phyloP scores from a whole-genome alignment of 2,329 filamentous ascomycete genomes.

The Aspergillus persii region DNA sequence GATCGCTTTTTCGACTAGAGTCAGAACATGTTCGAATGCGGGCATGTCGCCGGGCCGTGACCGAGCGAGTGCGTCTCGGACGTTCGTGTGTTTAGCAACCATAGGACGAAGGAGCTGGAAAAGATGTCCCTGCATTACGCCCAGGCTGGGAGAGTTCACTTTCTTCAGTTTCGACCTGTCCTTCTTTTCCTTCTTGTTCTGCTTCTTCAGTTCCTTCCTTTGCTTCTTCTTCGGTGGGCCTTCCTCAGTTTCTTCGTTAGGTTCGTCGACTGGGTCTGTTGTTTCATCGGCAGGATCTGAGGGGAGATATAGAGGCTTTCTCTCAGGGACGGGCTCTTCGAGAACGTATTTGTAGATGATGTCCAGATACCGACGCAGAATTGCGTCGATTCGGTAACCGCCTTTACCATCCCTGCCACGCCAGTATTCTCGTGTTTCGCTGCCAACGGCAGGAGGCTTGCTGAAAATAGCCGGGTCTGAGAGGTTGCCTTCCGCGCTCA shows the following conservation, averaged over 20 bases:
- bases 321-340: slow-evolving; percentile 59
- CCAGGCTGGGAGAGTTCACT: slow-evolving; percentile 64
- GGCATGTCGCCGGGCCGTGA: slow-evolving; percentile 68
- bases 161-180: slow-evolving; percentile 44
- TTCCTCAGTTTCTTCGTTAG: slow-evolving; percentile 39
- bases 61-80: slow-evolving; percentile 78
- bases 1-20: slow-evolving; percentile 71
- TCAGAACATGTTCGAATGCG: slow-evolving; percentile 73
- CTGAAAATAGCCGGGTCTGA: slow-evolving; percentile 89
- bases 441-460: slow-evolving; percentile 59
- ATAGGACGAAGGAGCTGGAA: slow-evolving; percentile 88
- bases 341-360: slow-evolving; percentile 80
- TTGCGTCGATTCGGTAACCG: slow-evolving; percentile 84
- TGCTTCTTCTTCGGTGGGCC: slow-evolving; percentile 52
- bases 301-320: slow-evolving; percentile 72
- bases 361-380: slow-evolving; percentile 83
- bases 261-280: slow-evolving; percentile 17
- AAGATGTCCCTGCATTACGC: slow-evolving; percentile 83
- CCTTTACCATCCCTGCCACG: slow-evolving; percentile 72
- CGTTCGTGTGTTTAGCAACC: slow-evolving; percentile 73
- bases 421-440: slow-evolving; percentile 82
- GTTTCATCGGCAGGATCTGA: slow-evolving; percentile 42
- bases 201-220: slow-evolving; percentile 42
- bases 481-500: slow-evolving; percentile 94
- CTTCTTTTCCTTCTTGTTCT: slow-evolving; percentile 49